Percentiles rank a stretch among this genome's conserved stretches.
Evolutionary conservation across 2,329 filamentous ascomycete genomes (phyloP).

Genomic region (Dactylonectria macrodidyma): DNA sequence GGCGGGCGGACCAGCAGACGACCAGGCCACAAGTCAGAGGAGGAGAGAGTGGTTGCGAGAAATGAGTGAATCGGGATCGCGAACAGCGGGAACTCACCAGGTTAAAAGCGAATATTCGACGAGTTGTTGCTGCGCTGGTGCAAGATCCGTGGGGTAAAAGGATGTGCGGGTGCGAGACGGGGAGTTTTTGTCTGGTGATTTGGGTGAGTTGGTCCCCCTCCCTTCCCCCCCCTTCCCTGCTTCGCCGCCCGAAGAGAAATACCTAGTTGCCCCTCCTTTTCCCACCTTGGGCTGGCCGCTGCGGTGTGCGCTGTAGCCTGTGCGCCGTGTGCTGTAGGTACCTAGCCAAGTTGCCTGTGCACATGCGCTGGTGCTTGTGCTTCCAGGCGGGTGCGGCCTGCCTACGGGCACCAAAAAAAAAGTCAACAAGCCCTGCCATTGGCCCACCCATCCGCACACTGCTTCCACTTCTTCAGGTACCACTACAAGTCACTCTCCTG

Average conservation of each 20-base stretch:
- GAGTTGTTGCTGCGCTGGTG: conserved; percentile 29
- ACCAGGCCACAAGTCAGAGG: conserved; percentile 8
- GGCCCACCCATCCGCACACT: conserved; percentile 22
- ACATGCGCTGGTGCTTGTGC: background rate
- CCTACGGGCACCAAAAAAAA: conserved; percentile 10
- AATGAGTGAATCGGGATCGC: background rate
- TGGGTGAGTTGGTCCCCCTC: conserved; percentile 28
- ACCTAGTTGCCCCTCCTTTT: conserved; percentile 44
- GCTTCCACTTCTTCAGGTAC: conserved; percentile 16
- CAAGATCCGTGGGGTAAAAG: conserved; percentile 14
- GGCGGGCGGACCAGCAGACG: conserved; percentile 6
- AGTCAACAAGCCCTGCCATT: conserved; percentile 42
- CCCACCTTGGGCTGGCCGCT: conserved; percentile 20
- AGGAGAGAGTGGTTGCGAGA: background rate
- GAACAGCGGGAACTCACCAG: conserved; percentile 36
- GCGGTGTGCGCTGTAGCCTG: conserved; percentile 7
- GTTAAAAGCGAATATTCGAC: conserved; percentile 19
- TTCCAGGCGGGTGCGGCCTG: conserved; percentile 7
- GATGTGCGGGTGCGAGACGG: conserved; percentile 16
- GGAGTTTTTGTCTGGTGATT: conserved; percentile 46
- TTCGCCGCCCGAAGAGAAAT: conserved; percentile 41
- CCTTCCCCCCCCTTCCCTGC: conserved; percentile 23
- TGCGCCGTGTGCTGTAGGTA: background rate
- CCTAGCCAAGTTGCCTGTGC: too few species aligned
- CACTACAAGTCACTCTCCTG: conserved; percentile 34